Conservation (phyloP, 2,329 filamentous ascomycete species). For the Verticillium longisporum region DNA sequence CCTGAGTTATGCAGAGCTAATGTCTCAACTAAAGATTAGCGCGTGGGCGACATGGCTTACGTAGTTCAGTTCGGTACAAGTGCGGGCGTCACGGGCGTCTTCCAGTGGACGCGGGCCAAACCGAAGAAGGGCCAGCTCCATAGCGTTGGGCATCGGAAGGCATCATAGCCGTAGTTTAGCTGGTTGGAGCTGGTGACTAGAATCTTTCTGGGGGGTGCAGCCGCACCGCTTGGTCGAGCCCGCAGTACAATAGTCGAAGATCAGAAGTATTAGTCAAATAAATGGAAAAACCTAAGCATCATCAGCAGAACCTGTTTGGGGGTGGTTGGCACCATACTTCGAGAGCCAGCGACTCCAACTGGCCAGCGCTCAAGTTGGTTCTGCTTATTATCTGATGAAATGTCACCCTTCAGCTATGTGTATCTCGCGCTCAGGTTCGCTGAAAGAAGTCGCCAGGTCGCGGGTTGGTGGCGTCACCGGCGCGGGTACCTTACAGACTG, state of each 20-base stretch:
- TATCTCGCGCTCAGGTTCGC: not conserved
- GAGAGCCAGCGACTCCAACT: not conserved
- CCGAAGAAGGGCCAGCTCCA: not conserved
- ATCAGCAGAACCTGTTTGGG: not conserved
- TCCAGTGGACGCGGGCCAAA: not conserved
- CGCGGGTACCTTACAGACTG: not conserved
- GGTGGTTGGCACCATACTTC: not conserved
- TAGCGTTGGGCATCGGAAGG: not conserved
- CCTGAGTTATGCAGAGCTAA: slow-evolving; percentile 10
- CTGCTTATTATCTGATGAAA: not conserved
- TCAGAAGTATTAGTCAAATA: no score
- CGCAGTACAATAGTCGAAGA: no score
- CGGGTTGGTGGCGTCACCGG: not conserved
- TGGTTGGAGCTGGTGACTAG: not conserved
- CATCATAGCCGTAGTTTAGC: not conserved
- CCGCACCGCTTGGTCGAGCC: not conserved
- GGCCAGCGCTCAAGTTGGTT: not conserved
- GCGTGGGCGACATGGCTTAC: not conserved
- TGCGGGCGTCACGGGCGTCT: not conserved
- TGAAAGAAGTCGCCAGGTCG: not conserved
- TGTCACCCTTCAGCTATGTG: not conserved
- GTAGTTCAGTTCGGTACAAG: not conserved
- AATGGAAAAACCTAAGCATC: no score
- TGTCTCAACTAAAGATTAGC: slow-evolving; percentile 7
- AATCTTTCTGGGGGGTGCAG: not conserved